A percentile compares a stretch with the other conserved stretches of the same genome.
Conservation (phyloP, 768 basidiomycete genomes). For the Tephrocybe sp. region DNA sequence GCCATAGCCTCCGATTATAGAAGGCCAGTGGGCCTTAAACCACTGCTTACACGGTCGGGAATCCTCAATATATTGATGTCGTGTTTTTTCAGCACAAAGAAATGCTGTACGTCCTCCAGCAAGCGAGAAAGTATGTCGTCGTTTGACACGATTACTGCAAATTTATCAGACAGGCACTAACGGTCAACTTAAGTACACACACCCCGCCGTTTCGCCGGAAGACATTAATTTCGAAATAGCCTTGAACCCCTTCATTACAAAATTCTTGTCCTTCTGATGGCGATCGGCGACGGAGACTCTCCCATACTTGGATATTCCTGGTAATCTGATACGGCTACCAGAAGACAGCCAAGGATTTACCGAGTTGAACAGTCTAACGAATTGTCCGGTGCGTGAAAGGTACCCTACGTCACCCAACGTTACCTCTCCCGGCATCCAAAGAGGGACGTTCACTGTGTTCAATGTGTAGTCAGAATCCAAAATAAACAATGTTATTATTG, state of each 20-base stretch:
- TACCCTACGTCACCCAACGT: slow-evolving; percentile 13
- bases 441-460: slow-evolving; percentile 12
- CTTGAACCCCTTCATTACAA: slow-evolving; percentile 8
- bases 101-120: slow-evolving; percentile 11
- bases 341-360: slow-evolving; percentile 4
- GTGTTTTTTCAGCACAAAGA: slow-evolving; percentile 13
- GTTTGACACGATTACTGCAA: slow-evolving; percentile 1
- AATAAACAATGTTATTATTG: too few species aligned
- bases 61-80: slow-evolving; percentile 11
- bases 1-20: slow-evolving; percentile 8
- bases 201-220: slow-evolving; percentile 2
- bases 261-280: slow-evolving; percentile 9
- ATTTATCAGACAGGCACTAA: not conserved
- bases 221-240: slow-evolving; percentile 13
- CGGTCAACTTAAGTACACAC: not conserved
- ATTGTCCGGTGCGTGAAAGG: slow-evolving; percentile 6
- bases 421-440: slow-evolving; percentile 11
- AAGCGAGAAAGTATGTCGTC: slow-evolving; percentile 10
- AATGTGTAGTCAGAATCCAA: not conserved
- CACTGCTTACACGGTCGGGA: slow-evolving; percentile 7
- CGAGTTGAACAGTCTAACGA: slow-evolving; percentile 10
- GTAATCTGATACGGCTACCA: not conserved
- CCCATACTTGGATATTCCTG: not conserved
- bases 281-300: slow-evolving; percentile 1
- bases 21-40: slow-evolving; percentile 6